Percentiles rank a stretch among this genome's conserved stretches.
Evolutionary conservation across 2,329 filamentous ascomycete species (phyloP).

Genomic region (Alternaria arborescens): DNA sequence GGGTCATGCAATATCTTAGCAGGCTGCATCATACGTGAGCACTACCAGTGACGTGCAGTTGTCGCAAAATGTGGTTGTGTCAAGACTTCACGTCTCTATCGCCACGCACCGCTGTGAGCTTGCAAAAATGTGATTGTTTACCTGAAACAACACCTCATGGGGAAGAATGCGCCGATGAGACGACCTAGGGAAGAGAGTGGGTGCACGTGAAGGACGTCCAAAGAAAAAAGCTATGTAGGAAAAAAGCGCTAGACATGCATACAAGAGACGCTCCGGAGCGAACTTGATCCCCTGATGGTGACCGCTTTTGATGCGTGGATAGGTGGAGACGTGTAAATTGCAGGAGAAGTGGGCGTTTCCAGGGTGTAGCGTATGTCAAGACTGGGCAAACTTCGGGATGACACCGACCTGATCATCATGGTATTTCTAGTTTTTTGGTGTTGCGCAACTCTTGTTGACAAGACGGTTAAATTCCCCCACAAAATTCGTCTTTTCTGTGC

Average conservation of each 20-base stretch:
- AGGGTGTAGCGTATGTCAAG: background rate
- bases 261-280: no score
- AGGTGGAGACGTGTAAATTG: background rate
- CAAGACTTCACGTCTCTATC: background rate
- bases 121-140: background rate
- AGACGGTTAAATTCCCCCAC: background rate
- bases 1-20: background rate
- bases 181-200: background rate
- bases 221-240: background rate
- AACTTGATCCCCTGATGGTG: background rate
- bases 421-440: no score
- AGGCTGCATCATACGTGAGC: background rate
- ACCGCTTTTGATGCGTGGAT: background rate
- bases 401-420: background rate
- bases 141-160: background rate
- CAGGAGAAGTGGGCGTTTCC: background rate
- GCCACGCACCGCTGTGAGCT: background rate
- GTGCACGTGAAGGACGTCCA: background rate
- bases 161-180: background rate
- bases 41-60: background rate
- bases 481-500: background rate
- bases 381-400: background rate
- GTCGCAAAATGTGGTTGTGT: background rate
- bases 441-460: background rate
- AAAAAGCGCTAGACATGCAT: background rate